Percentiles rank a stretch among this genome's conserved stretches.
phyloP scores from a whole-genome alignment of 106 monocot species.

The Acanthochlamys bracteata region DNA sequence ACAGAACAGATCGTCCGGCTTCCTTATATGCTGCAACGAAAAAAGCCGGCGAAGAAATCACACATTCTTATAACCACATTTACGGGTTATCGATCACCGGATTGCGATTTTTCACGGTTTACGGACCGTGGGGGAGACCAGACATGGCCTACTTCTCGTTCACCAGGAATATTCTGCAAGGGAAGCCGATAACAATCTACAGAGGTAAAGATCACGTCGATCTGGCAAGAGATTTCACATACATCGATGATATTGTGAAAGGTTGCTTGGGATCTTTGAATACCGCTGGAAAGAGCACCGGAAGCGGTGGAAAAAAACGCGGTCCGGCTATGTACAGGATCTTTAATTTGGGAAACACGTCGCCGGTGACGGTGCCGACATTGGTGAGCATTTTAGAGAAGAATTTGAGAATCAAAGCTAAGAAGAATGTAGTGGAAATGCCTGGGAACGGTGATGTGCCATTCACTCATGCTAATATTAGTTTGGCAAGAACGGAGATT shows the following conservation, averaged over 20 bases:
- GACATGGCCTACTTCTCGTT: constrained; percentile 77
- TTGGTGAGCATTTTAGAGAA: constrained; percentile 33
- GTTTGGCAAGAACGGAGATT: constrained; percentile 20
- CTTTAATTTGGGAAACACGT: constrained; percentile 37
- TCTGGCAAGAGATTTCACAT: constrained; percentile 38
- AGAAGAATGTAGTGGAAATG: constrained; percentile 35
- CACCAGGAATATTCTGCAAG: constrained; percentile 41
- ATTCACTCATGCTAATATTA: constrained; percentile 46
- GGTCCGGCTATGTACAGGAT: constrained; percentile 34
- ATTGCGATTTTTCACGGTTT: constrained; percentile 63
- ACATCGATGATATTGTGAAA: constrained; percentile 43
- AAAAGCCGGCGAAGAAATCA: constrained; percentile 50
- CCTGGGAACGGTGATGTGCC: constrained; percentile 46
- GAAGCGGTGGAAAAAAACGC: constrained; percentile 30
- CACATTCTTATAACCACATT: constrained; percentile 67
- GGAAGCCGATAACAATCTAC: constrained; percentile 38
- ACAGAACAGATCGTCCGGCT: constrained; percentile 36
- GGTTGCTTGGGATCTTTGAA: constrained; percentile 31
- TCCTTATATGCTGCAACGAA: constrained; percentile 49
- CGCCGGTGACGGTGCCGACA: constrained; percentile 34
- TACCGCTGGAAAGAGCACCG: constrained; percentile 34
- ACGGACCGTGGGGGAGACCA: constrained; percentile 60
- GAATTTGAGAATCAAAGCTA: constrained; percentile 26
- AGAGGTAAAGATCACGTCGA: constrained; percentile 28
- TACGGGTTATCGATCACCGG: constrained; percentile 76